Evolutionary conservation across 345 rosid species (phyloP).

Genomic region (Gossypium ekmanianum): DNA sequence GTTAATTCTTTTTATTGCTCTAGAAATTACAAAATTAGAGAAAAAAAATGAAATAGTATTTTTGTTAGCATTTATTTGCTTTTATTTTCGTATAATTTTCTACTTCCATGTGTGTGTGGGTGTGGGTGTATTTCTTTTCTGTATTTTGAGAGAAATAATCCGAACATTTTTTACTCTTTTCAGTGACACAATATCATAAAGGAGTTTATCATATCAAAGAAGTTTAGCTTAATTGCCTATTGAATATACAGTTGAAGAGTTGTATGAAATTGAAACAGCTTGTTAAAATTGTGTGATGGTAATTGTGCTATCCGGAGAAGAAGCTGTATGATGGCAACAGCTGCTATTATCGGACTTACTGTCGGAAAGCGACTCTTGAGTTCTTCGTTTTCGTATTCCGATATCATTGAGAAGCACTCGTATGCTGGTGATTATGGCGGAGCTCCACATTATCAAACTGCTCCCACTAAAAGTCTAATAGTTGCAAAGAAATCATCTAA

Average conservation of each 20-base stretch:
- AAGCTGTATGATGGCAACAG: conserved; percentile 67
- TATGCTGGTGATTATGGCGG: conserved; percentile 43
- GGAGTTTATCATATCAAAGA: not conserved
- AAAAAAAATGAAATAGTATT: not conserved
- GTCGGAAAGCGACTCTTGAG: conserved; percentile 68
- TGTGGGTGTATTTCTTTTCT: too few species aligned
- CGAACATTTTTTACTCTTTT: not conserved
- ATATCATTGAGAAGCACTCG: conserved; percentile 10
- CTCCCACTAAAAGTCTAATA: conserved; percentile 38
- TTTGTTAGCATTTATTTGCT: not conserved
- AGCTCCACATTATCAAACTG: conserved; percentile 31
- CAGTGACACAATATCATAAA: not conserved
- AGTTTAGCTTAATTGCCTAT: conserved; percentile 10
- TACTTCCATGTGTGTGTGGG: not conserved
- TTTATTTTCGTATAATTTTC: not conserved
- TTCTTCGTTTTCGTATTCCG: conserved; percentile 31
- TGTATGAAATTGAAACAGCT: not conserved
- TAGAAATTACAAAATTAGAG: too few species aligned
- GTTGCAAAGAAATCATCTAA: conserved; percentile 51
- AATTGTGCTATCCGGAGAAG: conserved; percentile 15
- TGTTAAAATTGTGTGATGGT: conserved; percentile 27
- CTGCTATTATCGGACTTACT: conserved; percentile 75
- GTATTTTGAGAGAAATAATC: not conserved
- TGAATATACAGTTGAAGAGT: conserved; percentile 3
- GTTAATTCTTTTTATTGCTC: too few species aligned